Evolutionary conservation across 176 grass and related monocot genomes (phyloP).

Genomic region (Carex littledalei): DNA sequence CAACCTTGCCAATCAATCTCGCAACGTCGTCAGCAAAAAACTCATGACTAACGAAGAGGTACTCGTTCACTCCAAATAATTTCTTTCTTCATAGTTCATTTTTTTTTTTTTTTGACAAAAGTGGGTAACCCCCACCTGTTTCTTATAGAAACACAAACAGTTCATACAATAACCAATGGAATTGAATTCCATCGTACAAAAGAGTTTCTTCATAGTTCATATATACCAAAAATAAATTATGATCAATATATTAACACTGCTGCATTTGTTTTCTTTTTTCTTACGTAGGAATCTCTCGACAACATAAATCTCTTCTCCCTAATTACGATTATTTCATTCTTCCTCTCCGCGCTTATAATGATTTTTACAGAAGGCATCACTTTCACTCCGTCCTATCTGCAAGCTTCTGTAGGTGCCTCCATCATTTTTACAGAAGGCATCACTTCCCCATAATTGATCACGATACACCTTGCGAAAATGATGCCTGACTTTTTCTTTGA

Average conservation of each 20-base stretch:
- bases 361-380: constrained; percentile 70
- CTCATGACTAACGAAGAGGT: constrained; percentile 78
- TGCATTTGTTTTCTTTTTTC: constrained; percentile 8
- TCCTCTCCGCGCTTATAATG: constrained; percentile 57
- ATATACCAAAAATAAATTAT: not conserved
- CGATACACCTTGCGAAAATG: not conserved
- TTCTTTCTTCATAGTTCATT: not conserved
- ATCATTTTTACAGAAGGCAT: no score
- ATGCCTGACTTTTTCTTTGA: not conserved
- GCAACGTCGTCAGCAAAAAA: constrained; percentile 91
- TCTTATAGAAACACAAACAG: no score
- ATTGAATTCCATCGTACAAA: no score
- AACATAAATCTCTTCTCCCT: constrained; percentile 94
- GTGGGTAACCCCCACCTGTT: no score
- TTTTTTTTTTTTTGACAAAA: no score
- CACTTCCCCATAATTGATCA: not conserved
- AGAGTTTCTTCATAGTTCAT: not conserved
- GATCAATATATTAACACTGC: not conserved
- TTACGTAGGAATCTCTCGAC: constrained; percentile 51
- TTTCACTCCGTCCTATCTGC: constrained; percentile 69
- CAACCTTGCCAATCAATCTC: constrained; percentile 75
- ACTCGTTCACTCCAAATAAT: not conserved
- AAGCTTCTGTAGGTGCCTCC: constrained; percentile 49
- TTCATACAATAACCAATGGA: no score
- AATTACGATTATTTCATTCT: constrained; percentile 88